Conservation (phyloP, 805 yeast genomes). For the Kurtzmaniella fragi region DNA sequence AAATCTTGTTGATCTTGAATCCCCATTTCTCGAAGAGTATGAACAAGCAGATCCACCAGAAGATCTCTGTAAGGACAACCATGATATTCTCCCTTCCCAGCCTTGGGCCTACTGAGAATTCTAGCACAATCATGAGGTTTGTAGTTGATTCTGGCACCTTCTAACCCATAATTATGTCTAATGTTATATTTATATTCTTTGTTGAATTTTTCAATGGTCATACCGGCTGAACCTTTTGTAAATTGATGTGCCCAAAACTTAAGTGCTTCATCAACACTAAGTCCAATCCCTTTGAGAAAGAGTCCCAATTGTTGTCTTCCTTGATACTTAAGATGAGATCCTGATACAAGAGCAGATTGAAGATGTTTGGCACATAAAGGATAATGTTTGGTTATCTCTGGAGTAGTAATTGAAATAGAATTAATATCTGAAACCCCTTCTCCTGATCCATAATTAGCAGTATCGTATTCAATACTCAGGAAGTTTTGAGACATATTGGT, state of each 20-base stretch:
- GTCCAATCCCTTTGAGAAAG: conserved; percentile 86
- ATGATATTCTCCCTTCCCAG: conserved; percentile 65
- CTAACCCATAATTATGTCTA: conserved; percentile 86
- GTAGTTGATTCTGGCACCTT: conserved; percentile 83
- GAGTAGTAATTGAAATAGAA: conserved; percentile 53
- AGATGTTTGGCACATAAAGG: conserved; percentile 78
- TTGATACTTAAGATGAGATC: conserved; percentile 72
- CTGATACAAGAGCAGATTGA: conserved; percentile 52
- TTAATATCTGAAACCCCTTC: conserved; percentile 44
- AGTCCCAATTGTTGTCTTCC: conserved; percentile 84
- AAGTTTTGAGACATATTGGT: conserved; percentile 63
- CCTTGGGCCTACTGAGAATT: conserved; percentile 67
- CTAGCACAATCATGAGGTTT: conserved; percentile 82
- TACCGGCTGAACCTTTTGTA: conserved; percentile 43
- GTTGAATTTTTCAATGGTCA: conserved; percentile 69
- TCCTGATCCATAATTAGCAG: conserved; percentile 28
- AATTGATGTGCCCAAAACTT: conserved; percentile 80
- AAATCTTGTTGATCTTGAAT: conserved; percentile 53
- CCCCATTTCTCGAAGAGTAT: conserved; percentile 59
- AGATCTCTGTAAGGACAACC: conserved; percentile 92
- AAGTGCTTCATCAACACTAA: conserved; percentile 81
- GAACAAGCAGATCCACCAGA: conserved; percentile 55
- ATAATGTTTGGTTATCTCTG: conserved; percentile 55
- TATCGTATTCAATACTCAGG: conserved; percentile 46
- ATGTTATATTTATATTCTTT: conserved; percentile 87